Conservation (phyloP, 352 stramenopile genomes). For the Thalassiosira sp. region DNA sequence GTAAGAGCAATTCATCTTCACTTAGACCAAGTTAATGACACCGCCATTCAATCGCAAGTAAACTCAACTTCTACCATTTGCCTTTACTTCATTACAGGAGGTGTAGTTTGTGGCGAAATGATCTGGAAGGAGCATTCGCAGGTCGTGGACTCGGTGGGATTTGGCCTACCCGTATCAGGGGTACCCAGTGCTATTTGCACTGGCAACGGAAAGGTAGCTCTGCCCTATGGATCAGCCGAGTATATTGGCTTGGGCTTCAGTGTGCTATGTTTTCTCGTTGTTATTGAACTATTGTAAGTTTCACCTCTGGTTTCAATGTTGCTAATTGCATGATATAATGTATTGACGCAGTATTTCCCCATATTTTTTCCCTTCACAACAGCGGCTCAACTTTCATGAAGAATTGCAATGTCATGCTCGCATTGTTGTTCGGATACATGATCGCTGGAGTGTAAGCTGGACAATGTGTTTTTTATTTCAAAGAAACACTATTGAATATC, state of each 20-base stretch:
- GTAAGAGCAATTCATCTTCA: slow-evolving; percentile 15
- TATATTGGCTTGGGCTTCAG: slow-evolving; percentile 79
- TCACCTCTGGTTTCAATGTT: background rate
- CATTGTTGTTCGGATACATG: slow-evolving; percentile 76
- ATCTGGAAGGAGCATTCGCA: slow-evolving; percentile 68
- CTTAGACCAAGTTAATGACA: no score
- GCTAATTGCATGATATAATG: background rate
- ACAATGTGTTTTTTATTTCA: no score
- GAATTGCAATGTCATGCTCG: slow-evolving; percentile 68
- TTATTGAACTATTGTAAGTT: slow-evolving; percentile 66
- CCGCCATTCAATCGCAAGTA: no score
- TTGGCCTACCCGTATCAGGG: background rate
- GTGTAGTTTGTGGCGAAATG: slow-evolving; percentile 80
- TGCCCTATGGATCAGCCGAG: slow-evolving; percentile 64
- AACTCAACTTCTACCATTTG: no score
- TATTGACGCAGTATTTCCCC: background rate
- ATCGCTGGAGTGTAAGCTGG: slow-evolving; percentile 59
- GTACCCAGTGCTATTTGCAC: slow-evolving; percentile 16
- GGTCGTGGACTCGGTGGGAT: slow-evolving; percentile 27
- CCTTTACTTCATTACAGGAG: slow-evolving; percentile 9
- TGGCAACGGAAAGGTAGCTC: slow-evolving; percentile 52
- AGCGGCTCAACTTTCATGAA: slow-evolving; percentile 69
- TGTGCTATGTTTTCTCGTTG: slow-evolving; percentile 70
- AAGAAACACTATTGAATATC: no score
- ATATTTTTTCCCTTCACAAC: background rate